Evolutionary conservation across 2,329 filamentous ascomycete species (phyloP).

Genomic region (Aspergillus jensenii): DNA sequence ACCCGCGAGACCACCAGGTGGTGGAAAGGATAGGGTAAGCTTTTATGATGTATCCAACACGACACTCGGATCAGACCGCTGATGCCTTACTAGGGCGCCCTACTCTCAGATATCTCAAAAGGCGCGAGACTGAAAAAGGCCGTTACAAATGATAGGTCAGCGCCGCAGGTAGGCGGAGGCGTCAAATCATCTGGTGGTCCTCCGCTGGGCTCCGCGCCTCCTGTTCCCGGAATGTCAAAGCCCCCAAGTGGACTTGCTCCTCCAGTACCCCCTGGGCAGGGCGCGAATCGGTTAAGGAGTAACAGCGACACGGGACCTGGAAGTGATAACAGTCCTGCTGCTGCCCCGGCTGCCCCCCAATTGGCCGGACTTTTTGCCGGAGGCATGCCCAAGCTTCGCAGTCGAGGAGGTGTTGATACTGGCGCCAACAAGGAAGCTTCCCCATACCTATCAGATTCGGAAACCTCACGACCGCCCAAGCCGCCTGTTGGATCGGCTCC

Average conservation of each 20-base stretch:
- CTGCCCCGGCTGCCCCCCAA: slow-evolving; percentile 68
- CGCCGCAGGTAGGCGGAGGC: slow-evolving; percentile 64
- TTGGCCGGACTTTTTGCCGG: slow-evolving; percentile 85
- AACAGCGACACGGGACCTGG: slow-evolving; percentile 66
- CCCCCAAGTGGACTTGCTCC: slow-evolving; percentile 45
- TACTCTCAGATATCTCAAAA: slow-evolving; percentile 84
- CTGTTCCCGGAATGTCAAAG: slow-evolving; percentile 27
- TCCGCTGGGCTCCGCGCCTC: slow-evolving; percentile 64
- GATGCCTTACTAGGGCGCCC: slow-evolving; percentile 65
- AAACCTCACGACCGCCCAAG: slow-evolving; percentile 49
- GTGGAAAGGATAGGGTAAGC: slow-evolving; percentile 64
- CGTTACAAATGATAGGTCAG: slow-evolving; percentile 88
- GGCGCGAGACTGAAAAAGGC: slow-evolving; percentile 79
- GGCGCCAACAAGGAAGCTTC: slow-evolving; percentile 66
- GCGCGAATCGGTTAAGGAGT: slow-evolving; percentile 68
- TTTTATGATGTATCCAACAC: neutral
- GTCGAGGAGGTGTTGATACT: slow-evolving; percentile 78
- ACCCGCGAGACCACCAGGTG: slow-evolving; percentile 58
- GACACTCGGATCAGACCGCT: slow-evolving; percentile 8
- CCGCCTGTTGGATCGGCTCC: slow-evolving; percentile 27
- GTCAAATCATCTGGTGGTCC: slow-evolving; percentile 76
- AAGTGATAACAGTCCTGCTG: slow-evolving; percentile 43
- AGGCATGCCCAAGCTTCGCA: slow-evolving; percentile 93
- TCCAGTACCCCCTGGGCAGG: slow-evolving; percentile 59
- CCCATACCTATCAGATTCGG: slow-evolving; percentile 80